Evolutionary conservation across 1,139 yeast species (phyloP), one percentile per base, ranked within the genome.

Genomic region (Pichia sp.): DNA sequence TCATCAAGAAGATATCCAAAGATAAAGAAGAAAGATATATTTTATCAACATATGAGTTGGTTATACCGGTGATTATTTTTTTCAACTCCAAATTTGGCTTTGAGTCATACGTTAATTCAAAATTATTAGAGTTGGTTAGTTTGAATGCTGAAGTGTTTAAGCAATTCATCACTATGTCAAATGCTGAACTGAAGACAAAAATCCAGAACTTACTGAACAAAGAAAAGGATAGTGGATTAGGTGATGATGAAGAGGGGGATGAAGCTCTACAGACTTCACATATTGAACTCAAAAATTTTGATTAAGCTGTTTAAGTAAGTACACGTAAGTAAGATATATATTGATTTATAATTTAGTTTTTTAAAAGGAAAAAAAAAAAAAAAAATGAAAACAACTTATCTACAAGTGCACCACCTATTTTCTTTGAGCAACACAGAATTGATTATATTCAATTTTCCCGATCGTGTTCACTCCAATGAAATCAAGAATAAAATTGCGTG

Each of bases 121-220:
- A 79, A 57, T 57, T 85, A 39, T 50, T 82, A 24, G 71, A 71
- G 26, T 66, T 85, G 49, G 74, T 84, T 12, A 68, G 69, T 15
- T 63, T 71, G 46, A 72, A 74, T 52, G 71, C 83, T 1, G 67
- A 66, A 3, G 64, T 72, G 7, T 86, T 87, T 67, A 84, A 83
- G 56, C 50, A 53, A 0, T 52, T 51, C 16, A 62, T 66, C 2
- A 45, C 48, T 6, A 34, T 35, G 12, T 54, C 59, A 32, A 45
- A 52, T 34, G 67, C 64, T 29, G 65, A 59, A 0, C 80, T 79
- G 56, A 71, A 69, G 51, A 45, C 49, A 11, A 51, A 63, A 18
- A 66, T 76, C 1, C 80, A 77, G 54, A 62, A 60, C 18, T 62
- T 80, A 52, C 29, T 49, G 7, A 42, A 35, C 20, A 16, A 34